phyloP scores from a whole-genome alignment of 2,329 filamentous ascomycete genomes.

The Clarireedia paspali region DNA sequence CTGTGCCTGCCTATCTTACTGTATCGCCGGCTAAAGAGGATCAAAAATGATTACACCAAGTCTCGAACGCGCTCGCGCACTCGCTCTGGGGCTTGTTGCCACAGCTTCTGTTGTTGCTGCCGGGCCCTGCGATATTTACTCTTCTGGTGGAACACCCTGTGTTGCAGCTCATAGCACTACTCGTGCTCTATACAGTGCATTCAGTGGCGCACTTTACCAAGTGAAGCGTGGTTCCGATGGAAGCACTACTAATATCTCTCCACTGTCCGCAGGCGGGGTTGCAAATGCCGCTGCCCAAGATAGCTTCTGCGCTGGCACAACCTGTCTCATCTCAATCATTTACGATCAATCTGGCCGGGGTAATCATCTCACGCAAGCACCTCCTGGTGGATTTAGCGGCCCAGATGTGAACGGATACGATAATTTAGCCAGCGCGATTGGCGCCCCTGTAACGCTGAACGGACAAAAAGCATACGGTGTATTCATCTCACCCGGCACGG shows the following conservation, averaged over 20 bases:
- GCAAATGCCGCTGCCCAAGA: slow-evolving; percentile 56
- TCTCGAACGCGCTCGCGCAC: not conserved
- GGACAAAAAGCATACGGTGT: slow-evolving; percentile 57
- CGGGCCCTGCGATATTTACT: slow-evolving; percentile 56
- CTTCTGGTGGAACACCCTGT: slow-evolving; percentile 51
- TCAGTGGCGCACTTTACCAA: slow-evolving; percentile 49
- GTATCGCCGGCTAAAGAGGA: no score
- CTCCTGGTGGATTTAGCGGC: slow-evolving; percentile 47
- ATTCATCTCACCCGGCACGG: slow-evolving; percentile 52
- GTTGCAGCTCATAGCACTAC: slow-evolving; percentile 59
- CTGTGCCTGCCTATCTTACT: no score
- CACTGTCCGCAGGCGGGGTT: slow-evolving; percentile 50
- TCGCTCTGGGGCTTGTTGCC: slow-evolving; percentile 30
- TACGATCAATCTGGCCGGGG: slow-evolving; percentile 57
- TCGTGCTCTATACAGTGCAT: slow-evolving; percentile 51
- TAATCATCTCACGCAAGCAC: slow-evolving; percentile 57
- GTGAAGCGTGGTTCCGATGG: slow-evolving; percentile 45
- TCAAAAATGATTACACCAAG: no score
- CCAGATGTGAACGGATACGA: slow-evolving; percentile 51
- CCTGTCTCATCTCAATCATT: slow-evolving; percentile 55
- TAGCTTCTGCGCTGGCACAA: slow-evolving; percentile 50
- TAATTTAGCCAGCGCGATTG: slow-evolving; percentile 50
- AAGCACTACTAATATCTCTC: slow-evolving; percentile 30
- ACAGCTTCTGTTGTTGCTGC: slow-evolving; percentile 38
- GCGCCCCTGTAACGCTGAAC: slow-evolving; percentile 53